Base-by-base conservation (phyloP, 805 yeast genomes). In the Ogataea saltuana region DNA sequence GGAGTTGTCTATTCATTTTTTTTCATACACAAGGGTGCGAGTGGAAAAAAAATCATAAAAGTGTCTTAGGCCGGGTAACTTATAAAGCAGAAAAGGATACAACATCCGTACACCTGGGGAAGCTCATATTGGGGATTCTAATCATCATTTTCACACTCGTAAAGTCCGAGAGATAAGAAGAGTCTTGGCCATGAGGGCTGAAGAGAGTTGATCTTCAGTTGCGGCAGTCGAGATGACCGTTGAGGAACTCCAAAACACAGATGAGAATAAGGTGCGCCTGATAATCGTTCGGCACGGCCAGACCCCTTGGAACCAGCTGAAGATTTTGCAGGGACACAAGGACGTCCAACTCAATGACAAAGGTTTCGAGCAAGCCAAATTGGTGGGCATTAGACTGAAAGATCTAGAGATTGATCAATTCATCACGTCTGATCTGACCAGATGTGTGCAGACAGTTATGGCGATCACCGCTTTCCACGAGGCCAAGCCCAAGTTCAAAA, bases 221-320 rank as follows among this genome's bases (percentile, higher is more conserved):
- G n/a, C n/a, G n/a, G 10, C 32, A 4, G 16, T 29, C 25, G 28
- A 20, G 9, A 55, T 57, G 60, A 54, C 60, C 8, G 45, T 49
- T 5, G 50, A 43, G 30, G 43, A 44, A 21, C 42, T 51, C 26
- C 41, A 45, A 10, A 63, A 61, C 33, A 37, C 39, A 11, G 51
- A 56, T 33, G 17, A 20, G 2, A 16, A 28, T 5, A 49, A 39
- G 6, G 45, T 62, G 6, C 50, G 70, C 9, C 44, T 85, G 3
- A 82, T 83, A 50, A 61, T 87, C 4, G 77, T 88, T 4, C 76
- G 96, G 55, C 96, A 88, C 55, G 96, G 96, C 1, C 93, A 85
- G 60, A 88, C 96, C 0, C 81, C 81, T 44, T 81, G 83, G 62
- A 88, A 88, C 58, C 71, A 72, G 28, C 59, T 74, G 41, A 83